phyloP scores from a whole-genome alignment of 768 basidiomycete genomes.

The Mycena kentingensis region DNA sequence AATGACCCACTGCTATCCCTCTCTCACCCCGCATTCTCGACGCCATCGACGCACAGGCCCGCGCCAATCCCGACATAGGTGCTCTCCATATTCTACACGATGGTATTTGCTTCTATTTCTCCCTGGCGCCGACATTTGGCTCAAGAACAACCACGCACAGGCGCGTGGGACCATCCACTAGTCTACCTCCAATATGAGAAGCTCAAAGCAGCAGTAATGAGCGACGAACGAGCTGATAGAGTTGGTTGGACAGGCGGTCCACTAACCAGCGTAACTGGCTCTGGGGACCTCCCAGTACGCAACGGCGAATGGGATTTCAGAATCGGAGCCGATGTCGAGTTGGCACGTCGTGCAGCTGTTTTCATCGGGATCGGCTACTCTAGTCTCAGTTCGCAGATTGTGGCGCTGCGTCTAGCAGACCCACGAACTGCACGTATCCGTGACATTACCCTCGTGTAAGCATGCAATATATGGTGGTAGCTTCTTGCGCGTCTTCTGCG shows the following conservation, averaged over 20 bases:
- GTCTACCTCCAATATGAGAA: constrained; percentile 47
- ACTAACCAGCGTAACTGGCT: constrained; percentile 44
- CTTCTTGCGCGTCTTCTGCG: too few species aligned
- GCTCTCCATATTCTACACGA: constrained; percentile 48
- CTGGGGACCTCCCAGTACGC: constrained; percentile 37
- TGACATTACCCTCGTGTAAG: constrained; percentile 41
- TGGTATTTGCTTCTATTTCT: constrained; percentile 29
- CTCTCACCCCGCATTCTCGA: constrained; percentile 42
- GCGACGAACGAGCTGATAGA: constrained; percentile 33
- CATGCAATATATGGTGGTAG: too few species aligned
- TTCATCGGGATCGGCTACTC: constrained; percentile 54
- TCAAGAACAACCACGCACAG: not conserved
- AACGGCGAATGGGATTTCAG: constrained; percentile 46
- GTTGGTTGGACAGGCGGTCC: constrained; percentile 44
- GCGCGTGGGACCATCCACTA: constrained; percentile 45
- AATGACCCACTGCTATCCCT: constrained; percentile 48
- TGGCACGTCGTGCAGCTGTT: constrained; percentile 44
- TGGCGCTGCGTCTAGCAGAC: constrained; percentile 44
- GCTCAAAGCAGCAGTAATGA: constrained; percentile 39
- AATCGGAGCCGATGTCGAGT: constrained; percentile 48
- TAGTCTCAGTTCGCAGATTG: constrained; percentile 45
- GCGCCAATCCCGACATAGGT: constrained; percentile 37
- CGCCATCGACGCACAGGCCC: constrained; percentile 40
- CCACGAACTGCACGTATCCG: constrained; percentile 35
- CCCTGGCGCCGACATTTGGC: too few species aligned